Evolutionary conservation across 2,329 filamentous ascomycete species (phyloP), one percentile per base, ranked within the genome.

Genomic region (Raffaelea ambrosiae): DNA sequence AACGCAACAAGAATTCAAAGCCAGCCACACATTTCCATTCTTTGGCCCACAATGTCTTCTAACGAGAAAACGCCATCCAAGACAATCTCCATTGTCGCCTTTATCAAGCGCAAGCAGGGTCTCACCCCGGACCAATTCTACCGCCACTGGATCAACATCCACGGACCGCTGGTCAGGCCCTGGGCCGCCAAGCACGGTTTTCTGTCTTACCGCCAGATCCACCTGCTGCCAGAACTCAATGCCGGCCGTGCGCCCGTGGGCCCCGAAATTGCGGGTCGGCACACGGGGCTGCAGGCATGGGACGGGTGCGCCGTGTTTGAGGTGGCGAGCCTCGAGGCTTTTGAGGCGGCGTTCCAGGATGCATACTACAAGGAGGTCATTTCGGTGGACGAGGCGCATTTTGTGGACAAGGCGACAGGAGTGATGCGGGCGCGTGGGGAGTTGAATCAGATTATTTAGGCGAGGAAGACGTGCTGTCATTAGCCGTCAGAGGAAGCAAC

Each of bases 111-210:
- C 45, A 52, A 59, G 21, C 58, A 54, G n/a, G 50, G 53, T 35
- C 48, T 63, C 20, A 60, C 58, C 7, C 57, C 48, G 19, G 59
- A 54, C 11, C 51, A 63, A 43, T 64, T 65, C 54, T 63, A 63
- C 57, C 49, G 59, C 41, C 61, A 63, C 52, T 66, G 62, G 62
- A 48, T 61, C 46, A 53, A 60, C 13, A 51, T 61, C 5, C 62
- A 65, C 48, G 61, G 55, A 4, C 57, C 58, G 4, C 61, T 64
- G 29, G 61, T 64, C 14, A 55, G 55, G 46, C 59, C 63, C 0
- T 65, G 62, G 63, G 59, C 59, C 11, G 48, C 59, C 49, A 62
- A 63, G 51, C 58, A 64, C 48, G 61, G 61, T 3, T 57, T 65
- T 35, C 43, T 55, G 22, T 58, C 57, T 11, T 65, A 65, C 50